phyloP scores from a whole-genome alignment of 2,329 filamentous ascomycete species.

The Pleoardoris graminearum region DNA sequence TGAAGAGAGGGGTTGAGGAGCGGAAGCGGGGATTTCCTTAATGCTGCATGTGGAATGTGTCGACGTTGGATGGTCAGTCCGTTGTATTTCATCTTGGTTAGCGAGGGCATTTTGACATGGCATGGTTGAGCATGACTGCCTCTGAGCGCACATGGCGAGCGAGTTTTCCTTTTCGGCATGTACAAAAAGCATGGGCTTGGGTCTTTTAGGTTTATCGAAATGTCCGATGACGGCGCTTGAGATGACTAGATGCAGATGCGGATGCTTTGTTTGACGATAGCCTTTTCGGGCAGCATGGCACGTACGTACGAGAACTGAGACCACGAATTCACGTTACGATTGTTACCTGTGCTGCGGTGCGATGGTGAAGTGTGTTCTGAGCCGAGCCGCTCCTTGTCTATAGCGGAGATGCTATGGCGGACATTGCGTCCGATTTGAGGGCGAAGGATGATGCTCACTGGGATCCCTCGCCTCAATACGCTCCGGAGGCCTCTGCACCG shows the following conservation, averaged over 20 bases:
- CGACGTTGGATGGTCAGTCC: conserved; percentile 5
- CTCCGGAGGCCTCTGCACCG: too few relatives aligned
- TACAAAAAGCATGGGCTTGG: conserved; percentile 23
- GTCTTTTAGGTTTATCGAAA: conserved; percentile 1
- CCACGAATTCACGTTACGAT: conserved; percentile 27
- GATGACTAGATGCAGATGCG: conserved; percentile 11
- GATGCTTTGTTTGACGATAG: background rate
- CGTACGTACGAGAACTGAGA: conserved; percentile 1
- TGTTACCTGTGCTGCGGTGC: background rate
- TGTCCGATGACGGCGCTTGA: conserved; percentile 17
- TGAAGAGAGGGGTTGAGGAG: conserved; percentile 9
- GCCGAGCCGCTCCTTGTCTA: conserved; percentile 9
- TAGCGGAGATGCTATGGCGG: conserved; percentile 12
- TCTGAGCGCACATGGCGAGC: background rate
- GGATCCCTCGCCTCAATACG: too few relatives aligned
- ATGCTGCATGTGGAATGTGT: background rate
- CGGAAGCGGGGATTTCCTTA: background rate
- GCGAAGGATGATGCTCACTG: conserved; percentile 2
- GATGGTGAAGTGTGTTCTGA: background rate
- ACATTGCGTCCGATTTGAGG: background rate
- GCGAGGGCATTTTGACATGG: conserved; percentile 5
- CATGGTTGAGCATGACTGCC: background rate
- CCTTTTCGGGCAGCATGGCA: background rate
- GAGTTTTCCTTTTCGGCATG: conserved; percentile 14
- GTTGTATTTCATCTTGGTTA: conserved; percentile 7